Evolutionary conservation across 2,329 filamentous ascomycete genomes (phyloP), one percentile per base, ranked within the genome.

Genomic region (Hortaea sp.): DNA sequence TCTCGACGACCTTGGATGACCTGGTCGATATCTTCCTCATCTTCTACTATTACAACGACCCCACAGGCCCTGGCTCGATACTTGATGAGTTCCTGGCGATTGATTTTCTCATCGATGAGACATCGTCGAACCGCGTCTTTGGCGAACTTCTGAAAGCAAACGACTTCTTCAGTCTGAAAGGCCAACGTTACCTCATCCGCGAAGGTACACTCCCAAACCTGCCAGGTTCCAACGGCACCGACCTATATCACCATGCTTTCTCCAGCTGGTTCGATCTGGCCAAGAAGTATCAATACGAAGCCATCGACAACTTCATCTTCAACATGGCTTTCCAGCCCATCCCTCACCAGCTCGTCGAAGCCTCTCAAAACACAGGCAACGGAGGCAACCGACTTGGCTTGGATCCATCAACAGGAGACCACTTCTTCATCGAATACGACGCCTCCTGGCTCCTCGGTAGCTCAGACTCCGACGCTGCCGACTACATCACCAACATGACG

Each of bases 21-120:
- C 48, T 71, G 0, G 53, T 78, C 41, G 68, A 79, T 49, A 66
- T 74, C 13, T 81, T 76, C 75, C 69, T 78, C 47, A 61, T 83
- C 49, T 82, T 82, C 61, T 58, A 79, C 32, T 82, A 83, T 58
- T 20, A 79, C 75, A 1, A 69, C 71, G 0, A 60, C 63, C 43
- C 72, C 72, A 0, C 78, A 79, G 0, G 20, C 20, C 56, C 65
- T 1, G 72, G 66, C 4, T 20, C 20, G 20, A 69, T 76, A 2
- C 82, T 84, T 48, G 67, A 72, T 47, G 72, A 73, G 47, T 83
- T 83, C 59, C 71, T 72, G 30, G 39, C 44, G 5, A 57, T 55
- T 35, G 50, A 51, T 2, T 44, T 50, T 30, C 30, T 55, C 11
- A 37, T 50, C 41, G 52, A 55, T 32, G 29, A 28, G 7, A 40